Percentiles rank a stretch among this genome's conserved stretches.
Evolutionary conservation across 2,329 filamentous ascomycete species (phyloP).

Genomic region (Pleoardoris graminearum): DNA sequence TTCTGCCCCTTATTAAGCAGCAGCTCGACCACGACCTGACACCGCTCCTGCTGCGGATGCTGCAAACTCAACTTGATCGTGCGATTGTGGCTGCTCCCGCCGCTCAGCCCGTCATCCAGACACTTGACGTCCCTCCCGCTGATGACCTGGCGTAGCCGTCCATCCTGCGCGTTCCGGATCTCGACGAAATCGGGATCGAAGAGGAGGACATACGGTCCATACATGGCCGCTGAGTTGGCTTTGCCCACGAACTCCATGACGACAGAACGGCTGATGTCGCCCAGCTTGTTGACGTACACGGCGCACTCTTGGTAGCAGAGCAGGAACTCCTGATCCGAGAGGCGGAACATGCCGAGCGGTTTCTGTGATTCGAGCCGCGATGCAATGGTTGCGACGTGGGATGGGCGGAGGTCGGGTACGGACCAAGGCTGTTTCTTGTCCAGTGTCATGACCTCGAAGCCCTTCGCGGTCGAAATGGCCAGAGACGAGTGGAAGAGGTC

Average conservation of each 20-base stretch:
- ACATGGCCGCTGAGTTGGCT: constrained; percentile 83
- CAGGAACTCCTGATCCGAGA: constrained; percentile 79
- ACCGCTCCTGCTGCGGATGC: constrained; percentile 82
- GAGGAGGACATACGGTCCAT: constrained; percentile 86
- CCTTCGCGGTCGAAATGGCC: constrained; percentile 85
- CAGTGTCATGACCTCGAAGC: constrained; percentile 92
- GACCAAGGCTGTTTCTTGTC: constrained; percentile 97
- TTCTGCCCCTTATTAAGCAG: constrained; percentile 85
- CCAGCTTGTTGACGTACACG: constrained; percentile 97
- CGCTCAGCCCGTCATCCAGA: constrained; percentile 68
- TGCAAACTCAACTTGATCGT: constrained; percentile 95
- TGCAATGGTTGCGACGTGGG: constrained; percentile 82
- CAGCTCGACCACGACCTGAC: constrained; percentile 89
- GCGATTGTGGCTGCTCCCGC: constrained; percentile 55
- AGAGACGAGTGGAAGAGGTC: constrained; percentile 96
- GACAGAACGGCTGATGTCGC: constrained; percentile 88
- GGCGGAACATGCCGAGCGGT: constrained; percentile 93
- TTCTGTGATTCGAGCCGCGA: constrained; percentile 79
- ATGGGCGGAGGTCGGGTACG: constrained; percentile 81
- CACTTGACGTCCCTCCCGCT: constrained; percentile 87
- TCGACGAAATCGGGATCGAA: constrained; percentile 98
- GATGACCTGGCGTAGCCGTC: constrained; percentile 89
- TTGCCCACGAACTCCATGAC: constrained; percentile 99
- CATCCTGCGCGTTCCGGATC: constrained; percentile 95
- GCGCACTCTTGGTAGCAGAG: constrained; percentile 95